These are phyloP conservation scores for Hymenoscyphus repandus DNA, from an alignment of 2,329 filamentous ascomycete species.

Conservation along the genomic window DNA sequence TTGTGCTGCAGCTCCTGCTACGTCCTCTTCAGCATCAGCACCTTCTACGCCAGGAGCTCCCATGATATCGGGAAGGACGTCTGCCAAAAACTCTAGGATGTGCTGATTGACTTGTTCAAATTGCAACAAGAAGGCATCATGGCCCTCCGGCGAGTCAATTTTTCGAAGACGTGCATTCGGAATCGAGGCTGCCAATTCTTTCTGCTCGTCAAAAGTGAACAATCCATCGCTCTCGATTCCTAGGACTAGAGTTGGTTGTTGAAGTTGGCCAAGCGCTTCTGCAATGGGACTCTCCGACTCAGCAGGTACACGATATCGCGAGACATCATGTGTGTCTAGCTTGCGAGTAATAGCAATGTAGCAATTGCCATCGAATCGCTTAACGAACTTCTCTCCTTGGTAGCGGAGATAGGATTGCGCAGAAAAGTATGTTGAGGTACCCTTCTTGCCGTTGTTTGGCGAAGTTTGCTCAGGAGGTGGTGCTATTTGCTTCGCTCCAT, in stretches of 20 bases:
- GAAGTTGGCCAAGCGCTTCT: slow-evolving; percentile 72
- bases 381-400: slow-evolving; percentile 94
- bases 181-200: slow-evolving; percentile 81
- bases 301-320: slow-evolving; percentile 57
- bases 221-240: slow-evolving; percentile 94
- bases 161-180: slow-evolving; percentile 71
- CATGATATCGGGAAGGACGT: slow-evolving; percentile 88
- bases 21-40: slow-evolving; percentile 36
- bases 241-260: slow-evolving; percentile 85
- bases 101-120: slow-evolving; percentile 96
- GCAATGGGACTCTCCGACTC: slow-evolving; percentile 45
- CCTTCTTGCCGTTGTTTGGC: slow-evolving; percentile 27
- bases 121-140: slow-evolving; percentile 93
- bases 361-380: slow-evolving; percentile 95
- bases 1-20: slow-evolving; percentile 65
- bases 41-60: slow-evolving; percentile 44
- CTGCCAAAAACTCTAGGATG: slow-evolving; percentile 75
- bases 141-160: slow-evolving; percentile 91
- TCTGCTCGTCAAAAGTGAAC: slow-evolving; percentile 94
- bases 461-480: slow-evolving; percentile 35
- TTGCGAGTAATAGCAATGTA: slow-evolving; percentile 99
- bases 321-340: slow-evolving; percentile 94
- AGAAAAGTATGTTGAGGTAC: slow-evolving; percentile 84
- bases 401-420: slow-evolving; percentile 97
- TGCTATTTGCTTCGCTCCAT: slow-evolving; percentile 51